Evolutionary conservation across 345 rosid species (phyloP), one percentile per base, ranked within the genome.

Genomic region (Hibiscus mutabilis): DNA sequence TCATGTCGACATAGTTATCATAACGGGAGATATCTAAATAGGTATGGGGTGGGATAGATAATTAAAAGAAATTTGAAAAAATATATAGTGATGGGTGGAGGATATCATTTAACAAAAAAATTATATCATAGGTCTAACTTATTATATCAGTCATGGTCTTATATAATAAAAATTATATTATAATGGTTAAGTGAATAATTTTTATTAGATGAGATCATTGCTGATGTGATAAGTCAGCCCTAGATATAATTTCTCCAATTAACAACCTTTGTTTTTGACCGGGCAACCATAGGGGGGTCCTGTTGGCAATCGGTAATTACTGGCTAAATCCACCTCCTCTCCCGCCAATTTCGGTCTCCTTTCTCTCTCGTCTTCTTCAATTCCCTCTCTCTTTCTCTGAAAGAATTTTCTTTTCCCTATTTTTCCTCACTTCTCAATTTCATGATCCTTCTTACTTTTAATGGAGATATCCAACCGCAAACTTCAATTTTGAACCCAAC

Each of bases 261-360:
- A n/a, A n/a, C n/a, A n/a, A n/a, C n/a, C 44, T 14, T 25, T 37
- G 33, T 58, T 70, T 70, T 58, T 70, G 74, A 70, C 65, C 27
- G 63, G 40, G 74, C 56, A 59, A 70, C 74, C 74, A 59, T 22
- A 70, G 16, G 51, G 35, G 37, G 31, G 73, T 14, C 64, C 66
- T 18, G 6, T 58, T 42, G 14, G 60, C 60, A 52, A 19, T 56
- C 22, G 16, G 4, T 19, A 46, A 59, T 40, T 18, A 58, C 31
- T 59, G 46, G 63, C 66, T 70, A 70, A 74, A 77, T 79, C 82
- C 75, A 64, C 73, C 77, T 11, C 60, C 75, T 73, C 86, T 76
- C 86, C 74, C 80, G 86, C 88, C 80, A 79, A 85, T 83, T 72
- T 82, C 85, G 83, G 80, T 70, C 13, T 53, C 25, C 5, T 58